Percentiles rank a stretch among this genome's conserved stretches.
phyloP scores from a whole-genome alignment of 1,284 basidiomycete genomes.

The Irpex sp. region DNA sequence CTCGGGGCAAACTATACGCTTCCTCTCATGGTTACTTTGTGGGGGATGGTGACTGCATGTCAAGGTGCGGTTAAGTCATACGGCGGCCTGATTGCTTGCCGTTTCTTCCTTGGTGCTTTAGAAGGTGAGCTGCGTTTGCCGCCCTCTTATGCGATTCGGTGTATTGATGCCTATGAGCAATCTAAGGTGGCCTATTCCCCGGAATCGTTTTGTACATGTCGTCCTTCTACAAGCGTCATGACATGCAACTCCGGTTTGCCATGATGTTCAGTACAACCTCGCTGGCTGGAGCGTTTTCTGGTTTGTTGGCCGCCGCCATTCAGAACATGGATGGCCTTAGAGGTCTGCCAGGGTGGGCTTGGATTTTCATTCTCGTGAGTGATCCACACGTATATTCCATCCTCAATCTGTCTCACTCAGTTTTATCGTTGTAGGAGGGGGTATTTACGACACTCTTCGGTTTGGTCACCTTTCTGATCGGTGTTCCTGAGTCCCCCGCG shows the following conservation, averaged over 20 bases:
- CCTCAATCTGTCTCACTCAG: neutral
- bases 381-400: neutral
- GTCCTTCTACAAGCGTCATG: slow-evolving; percentile 22
- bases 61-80: slow-evolving; percentile 22
- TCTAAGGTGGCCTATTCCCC: slow-evolving; percentile 17
- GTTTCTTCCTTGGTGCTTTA: slow-evolving; percentile 25
- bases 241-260: slow-evolving; percentile 22
- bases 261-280: slow-evolving; percentile 6
- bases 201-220: slow-evolving; percentile 21
- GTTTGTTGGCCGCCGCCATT: slow-evolving; percentile 18
- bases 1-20: slow-evolving; percentile 12
- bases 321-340: slow-evolving; percentile 22
- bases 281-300: slow-evolving; percentile 6
- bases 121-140: slow-evolving; percentile 17
- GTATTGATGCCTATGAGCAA: neutral
- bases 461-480: neutral
- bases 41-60: slow-evolving; percentile 20
- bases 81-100: slow-evolving; percentile 22
- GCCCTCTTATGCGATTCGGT: neutral
- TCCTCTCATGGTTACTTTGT: slow-evolving; percentile 17
- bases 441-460: slow-evolving; percentile 18
- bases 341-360: slow-evolving; percentile 19
- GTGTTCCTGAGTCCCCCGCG: neutral
- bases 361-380: slow-evolving; percentile 23
- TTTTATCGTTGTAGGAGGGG: slow-evolving; percentile 18